Percentiles rank a stretch among this genome's conserved stretches.
phyloP scores from a whole-genome alignment of 148 eudicot genomes.

The Diospyros kaki region DNA sequence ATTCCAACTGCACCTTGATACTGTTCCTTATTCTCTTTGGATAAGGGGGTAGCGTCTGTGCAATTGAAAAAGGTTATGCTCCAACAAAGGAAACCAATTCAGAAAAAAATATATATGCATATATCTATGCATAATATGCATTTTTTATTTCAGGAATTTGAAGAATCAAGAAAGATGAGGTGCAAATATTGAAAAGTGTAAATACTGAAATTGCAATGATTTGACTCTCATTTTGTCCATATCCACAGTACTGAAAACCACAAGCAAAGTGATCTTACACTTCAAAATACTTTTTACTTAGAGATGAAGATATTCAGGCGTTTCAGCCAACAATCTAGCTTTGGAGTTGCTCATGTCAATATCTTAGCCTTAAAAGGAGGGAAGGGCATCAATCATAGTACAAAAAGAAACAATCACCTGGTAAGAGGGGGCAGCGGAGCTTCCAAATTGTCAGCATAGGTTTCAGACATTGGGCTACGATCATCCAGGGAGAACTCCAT shows the following conservation, averaged over 20 bases:
- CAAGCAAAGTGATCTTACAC: too few species aligned
- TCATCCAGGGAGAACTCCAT: slow-evolving; percentile 94
- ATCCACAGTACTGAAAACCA: too few species aligned
- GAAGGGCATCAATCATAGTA: background rate
- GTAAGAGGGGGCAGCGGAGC: slow-evolving; percentile 60
- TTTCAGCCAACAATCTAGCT: background rate
- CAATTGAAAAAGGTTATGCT: background rate
- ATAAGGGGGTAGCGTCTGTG: background rate
- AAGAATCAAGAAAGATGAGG: background rate
- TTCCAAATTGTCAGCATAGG: slow-evolving; percentile 74
- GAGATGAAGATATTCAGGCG: too few species aligned
- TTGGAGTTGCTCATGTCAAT: background rate
- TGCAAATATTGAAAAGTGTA: background rate
- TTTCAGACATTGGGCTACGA: slow-evolving; percentile 92
- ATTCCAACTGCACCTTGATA: background rate
- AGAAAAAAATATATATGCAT: too few species aligned
- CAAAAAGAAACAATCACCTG: slow-evolving; percentile 43
- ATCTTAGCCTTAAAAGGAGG: background rate
- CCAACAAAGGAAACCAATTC: background rate
- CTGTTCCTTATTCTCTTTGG: background rate
- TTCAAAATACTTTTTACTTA: too few species aligned
- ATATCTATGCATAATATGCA: too few species aligned
- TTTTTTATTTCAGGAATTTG: background rate
- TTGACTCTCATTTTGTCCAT: too few species aligned
- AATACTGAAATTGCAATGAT: too few species aligned